Evolutionary conservation across 2,329 filamentous ascomycete genomes (phyloP).

Genomic region (Cladophialophora exuberans): DNA sequence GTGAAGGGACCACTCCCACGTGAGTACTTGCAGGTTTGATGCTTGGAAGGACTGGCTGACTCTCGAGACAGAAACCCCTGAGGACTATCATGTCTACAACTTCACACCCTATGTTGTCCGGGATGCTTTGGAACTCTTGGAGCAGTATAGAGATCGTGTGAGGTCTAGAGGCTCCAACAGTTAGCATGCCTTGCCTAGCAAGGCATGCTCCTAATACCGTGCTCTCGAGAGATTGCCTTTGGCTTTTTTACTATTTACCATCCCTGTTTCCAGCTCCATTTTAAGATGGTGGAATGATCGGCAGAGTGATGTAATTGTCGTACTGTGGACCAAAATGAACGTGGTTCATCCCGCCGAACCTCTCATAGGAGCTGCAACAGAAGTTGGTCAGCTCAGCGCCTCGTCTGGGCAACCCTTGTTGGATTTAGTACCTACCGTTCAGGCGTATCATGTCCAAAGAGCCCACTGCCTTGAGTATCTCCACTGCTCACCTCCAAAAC

Average conservation of each 20-base stretch:
- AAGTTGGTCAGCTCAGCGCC: conserved; percentile 42
- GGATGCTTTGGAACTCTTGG: conserved; percentile 7
- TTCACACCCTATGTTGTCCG: conserved; percentile 16
- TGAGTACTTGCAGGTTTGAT: neutral
- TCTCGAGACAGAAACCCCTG: neutral
- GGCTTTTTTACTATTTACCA: conserved; percentile 21
- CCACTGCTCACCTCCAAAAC: conserved; percentile 41
- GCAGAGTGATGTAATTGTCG: conserved; percentile 53
- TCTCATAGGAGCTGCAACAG: conserved; percentile 44
- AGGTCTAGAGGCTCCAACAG: neutral
- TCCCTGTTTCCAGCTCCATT: neutral
- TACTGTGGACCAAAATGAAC: conserved; percentile 51
- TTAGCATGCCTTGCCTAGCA: too few species aligned
- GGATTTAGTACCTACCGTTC: conserved; percentile 37
- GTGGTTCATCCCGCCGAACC: conserved; percentile 52
- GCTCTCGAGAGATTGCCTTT: too few species aligned
- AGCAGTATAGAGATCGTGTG: neutral
- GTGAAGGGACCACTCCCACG: conserved; percentile 13
- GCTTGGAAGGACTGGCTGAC: neutral
- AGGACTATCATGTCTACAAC: conserved; percentile 10
- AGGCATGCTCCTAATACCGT: too few species aligned
- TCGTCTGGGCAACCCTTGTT: conserved; percentile 35
- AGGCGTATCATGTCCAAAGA: conserved; percentile 32
- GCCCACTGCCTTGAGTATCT: conserved; percentile 52
- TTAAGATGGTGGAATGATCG: conserved; percentile 47